Percentiles rank a stretch among this genome's conserved stretches.
phyloP scores from a whole-genome alignment of 73 alveolate genomes.

The Breviolum minutum region DNA sequence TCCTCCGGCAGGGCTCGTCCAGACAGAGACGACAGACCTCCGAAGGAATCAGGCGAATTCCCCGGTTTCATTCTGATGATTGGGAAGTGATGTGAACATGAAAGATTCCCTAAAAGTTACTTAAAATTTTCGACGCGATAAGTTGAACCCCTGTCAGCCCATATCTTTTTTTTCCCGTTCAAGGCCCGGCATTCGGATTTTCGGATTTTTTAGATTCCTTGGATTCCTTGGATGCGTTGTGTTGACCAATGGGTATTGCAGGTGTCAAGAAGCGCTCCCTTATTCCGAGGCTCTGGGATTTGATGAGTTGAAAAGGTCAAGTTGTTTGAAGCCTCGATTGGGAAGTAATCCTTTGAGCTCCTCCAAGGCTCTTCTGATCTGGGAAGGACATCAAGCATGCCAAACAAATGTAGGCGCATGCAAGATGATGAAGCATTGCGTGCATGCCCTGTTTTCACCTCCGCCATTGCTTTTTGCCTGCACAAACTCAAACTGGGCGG shows the following conservation, averaged over 20 bases:
- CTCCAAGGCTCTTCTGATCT: conserved; percentile 43
- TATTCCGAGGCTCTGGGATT: conserved; percentile 63
- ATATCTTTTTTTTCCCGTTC: not conserved
- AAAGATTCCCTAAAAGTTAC: not conserved
- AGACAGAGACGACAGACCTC: conserved; percentile 82
- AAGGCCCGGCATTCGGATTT: not conserved
- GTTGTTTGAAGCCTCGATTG: not conserved
- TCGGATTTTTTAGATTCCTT: too few species aligned
- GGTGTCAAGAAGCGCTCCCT: conserved; percentile 89
- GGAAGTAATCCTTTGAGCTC: not conserved
- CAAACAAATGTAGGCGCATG: not conserved
- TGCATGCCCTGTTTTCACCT: conserved; percentile 40
- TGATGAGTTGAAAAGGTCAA: not conserved
- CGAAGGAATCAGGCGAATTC: conserved; percentile 68
- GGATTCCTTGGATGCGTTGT: not conserved
- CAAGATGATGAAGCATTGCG: not conserved
- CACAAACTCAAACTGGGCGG: not conserved
- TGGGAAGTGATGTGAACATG: too few species aligned
- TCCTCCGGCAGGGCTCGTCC: not conserved
- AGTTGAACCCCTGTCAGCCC: not conserved
- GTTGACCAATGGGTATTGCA: not conserved
- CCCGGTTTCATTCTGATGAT: not conserved
- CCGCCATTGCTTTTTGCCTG: not conserved
- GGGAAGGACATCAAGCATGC: not conserved
- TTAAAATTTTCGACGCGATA: too few species aligned